phyloP scores from a whole-genome alignment of 2,329 filamentous ascomycete genomes.

The Neurospora crassa region DNA sequence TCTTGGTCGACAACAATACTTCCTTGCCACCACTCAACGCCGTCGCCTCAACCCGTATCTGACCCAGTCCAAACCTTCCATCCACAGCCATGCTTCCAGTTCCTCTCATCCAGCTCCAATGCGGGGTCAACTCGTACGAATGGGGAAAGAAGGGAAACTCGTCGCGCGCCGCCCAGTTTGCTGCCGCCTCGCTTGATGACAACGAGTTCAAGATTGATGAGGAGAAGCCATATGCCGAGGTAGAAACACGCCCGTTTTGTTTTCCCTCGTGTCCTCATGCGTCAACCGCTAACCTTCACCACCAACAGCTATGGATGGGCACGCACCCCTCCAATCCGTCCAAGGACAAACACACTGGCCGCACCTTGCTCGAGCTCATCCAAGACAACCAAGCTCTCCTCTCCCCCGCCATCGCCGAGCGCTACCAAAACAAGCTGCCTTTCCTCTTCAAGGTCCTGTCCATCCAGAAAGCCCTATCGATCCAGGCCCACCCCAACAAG shows the following conservation, averaged over 20 bases:
- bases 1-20: too few relatives aligned
- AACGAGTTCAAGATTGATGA: constrained; percentile 67
- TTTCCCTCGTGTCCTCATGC: too few relatives aligned
- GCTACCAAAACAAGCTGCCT: constrained; percentile 74
- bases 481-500: constrained; percentile 96
- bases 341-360: constrained; percentile 74
- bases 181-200: constrained; percentile 65
- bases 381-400: constrained; percentile 79
- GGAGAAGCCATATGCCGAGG: constrained; percentile 92
- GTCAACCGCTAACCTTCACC: too few relatives aligned
- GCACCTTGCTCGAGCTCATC: constrained; percentile 78
- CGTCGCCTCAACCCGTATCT: not conserved
- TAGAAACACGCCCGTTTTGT: constrained; percentile 22
- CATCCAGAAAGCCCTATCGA: constrained; percentile 90
- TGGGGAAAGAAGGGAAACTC: constrained; percentile 91
- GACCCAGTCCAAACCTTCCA: not conserved
- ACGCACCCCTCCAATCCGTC: constrained; percentile 95
- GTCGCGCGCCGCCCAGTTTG: constrained; percentile 83
- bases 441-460: constrained; percentile 98
- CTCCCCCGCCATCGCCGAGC: constrained; percentile 59
- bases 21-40: not conserved
- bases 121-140: constrained; percentile 96
- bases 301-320: constrained; percentile 86
- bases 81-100: constrained; percentile 30
- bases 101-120: constrained; percentile 75